Base-by-base conservation (phyloP, 345 rosid species). In the Moringa oleifera region DNA sequence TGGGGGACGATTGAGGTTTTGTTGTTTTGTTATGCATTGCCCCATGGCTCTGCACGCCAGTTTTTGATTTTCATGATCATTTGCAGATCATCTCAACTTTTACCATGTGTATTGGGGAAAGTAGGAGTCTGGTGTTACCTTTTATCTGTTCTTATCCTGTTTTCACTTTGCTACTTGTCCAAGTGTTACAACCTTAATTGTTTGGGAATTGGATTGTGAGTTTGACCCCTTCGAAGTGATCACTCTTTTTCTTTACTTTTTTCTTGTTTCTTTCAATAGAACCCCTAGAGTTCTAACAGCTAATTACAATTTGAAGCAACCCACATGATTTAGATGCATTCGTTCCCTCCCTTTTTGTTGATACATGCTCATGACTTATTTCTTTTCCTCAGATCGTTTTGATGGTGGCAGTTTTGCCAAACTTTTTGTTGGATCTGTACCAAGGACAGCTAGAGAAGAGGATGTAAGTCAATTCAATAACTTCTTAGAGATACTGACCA, bases 371-470 rank as follows among this genome's bases (percentile, higher is more conserved):
- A 31, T 57, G 12, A 5, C 25, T 62, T 2, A 25, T 51, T 37
- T 54, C 24, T 18, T 61, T 37, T 62, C 57, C 55, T 20, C 80
- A 88, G 91, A 88, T 69, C 73, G 73, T 58, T 70, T 36, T 36
- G 83, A 69, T 57, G 75, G 80, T 52, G 79, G 80, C 53, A 77
- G 72, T 65, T 66, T 82, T 66, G 95, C 96, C 61, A 94, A 94
- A 79, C 96, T 90, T 66, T 94, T 94, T 83, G 93, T 94, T 70
- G 99, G 99, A 55, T 94, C 99, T 7, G 97, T 94, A 72, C 99
- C 99, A 23, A 83, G 89, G 80, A 83, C 93, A 59, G 85, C 85
- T 25, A 62, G 66, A 23, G 99, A 94, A 70, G 83, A 84, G 61
- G 97, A 94, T 72, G 99, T 94, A 77, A 88, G 93, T 80, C 55